These are phyloP conservation scores for Pleurotus djamor DNA, from an alignment of 768 basidiomycete genomes.

Conservation along the genomic window DNA sequence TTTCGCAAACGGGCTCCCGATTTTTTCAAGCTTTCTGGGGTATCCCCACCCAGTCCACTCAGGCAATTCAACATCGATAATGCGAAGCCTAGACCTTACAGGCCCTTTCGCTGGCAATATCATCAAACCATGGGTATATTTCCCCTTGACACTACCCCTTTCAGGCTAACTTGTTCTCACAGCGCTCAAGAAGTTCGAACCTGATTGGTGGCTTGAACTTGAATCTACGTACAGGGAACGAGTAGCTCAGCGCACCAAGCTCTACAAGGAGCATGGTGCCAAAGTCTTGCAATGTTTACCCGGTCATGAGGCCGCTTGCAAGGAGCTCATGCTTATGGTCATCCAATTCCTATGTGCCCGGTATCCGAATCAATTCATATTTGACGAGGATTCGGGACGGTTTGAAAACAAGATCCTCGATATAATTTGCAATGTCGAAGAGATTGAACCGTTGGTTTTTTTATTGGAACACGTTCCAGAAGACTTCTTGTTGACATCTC, in stretches of 20 bases:
- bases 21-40: constrained; percentile 41
- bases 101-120: constrained; percentile 55
- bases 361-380: constrained; percentile 52
- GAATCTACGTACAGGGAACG: constrained; percentile 47
- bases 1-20: constrained; percentile 15
- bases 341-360: constrained; percentile 54
- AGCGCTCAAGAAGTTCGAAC: constrained; percentile 48
- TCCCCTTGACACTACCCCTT: neutral
- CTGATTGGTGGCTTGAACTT: constrained; percentile 57
- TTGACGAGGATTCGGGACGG: constrained; percentile 26
- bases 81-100: constrained; percentile 47
- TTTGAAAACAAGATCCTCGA: constrained; percentile 44
- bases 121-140: constrained; percentile 56
- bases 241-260: constrained; percentile 36
- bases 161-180: neutral
- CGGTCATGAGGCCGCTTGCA: constrained; percentile 45
- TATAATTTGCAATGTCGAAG: constrained; percentile 21
- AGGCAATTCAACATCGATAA: constrained; percentile 38
- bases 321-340: constrained; percentile 54
- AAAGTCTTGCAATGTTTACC: constrained; percentile 42
- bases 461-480: constrained; percentile 52
- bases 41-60: constrained; percentile 39
- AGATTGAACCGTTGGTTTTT: constrained; percentile 34
- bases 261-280: constrained; percentile 36
- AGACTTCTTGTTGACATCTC: constrained; percentile 43